These are phyloP conservation scores for Blastomyces gilchristii DNA, from an alignment of 2,329 filamentous ascomycete species.

Conservation along the genomic window DNA sequence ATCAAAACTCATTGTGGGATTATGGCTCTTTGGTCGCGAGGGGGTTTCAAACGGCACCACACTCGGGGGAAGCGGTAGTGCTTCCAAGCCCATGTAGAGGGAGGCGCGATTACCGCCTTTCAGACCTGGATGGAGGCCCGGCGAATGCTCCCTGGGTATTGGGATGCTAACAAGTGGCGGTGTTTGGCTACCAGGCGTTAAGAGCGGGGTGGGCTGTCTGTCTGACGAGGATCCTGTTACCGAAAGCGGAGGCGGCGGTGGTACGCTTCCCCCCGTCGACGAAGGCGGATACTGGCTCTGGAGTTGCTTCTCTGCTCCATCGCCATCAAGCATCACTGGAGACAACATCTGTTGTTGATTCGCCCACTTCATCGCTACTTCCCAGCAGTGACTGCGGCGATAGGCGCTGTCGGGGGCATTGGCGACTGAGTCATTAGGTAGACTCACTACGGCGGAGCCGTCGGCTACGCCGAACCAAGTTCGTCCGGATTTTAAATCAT, in stretches of 20 bases:
- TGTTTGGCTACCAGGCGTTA: constrained; percentile 21
- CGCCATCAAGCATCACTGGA: constrained; percentile 21
- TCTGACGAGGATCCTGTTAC: constrained; percentile 18
- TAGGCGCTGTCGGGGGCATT: constrained; percentile 59
- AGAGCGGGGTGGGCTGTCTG: constrained; percentile 24
- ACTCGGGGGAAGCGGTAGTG: constrained; percentile 34
- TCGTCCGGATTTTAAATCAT: constrained; percentile 35
- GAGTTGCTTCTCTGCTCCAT: background rate
- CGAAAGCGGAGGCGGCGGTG: constrained; percentile 15
- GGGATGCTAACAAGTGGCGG: constrained; percentile 29
- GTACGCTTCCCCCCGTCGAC: background rate
- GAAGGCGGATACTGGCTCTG: constrained; percentile 3
- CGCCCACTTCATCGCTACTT: constrained; percentile 52
- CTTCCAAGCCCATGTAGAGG: constrained; percentile 38
- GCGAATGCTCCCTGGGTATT: constrained; percentile 24
- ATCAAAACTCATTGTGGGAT: constrained; percentile 42
- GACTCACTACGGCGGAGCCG: constrained; percentile 48
- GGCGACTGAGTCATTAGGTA: constrained; percentile 55
- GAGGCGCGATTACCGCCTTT: constrained; percentile 33
- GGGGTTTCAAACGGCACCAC: constrained; percentile 34
- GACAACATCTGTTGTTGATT: constrained; percentile 30
- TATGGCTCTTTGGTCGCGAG: constrained; percentile 31
- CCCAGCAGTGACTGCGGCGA: constrained; percentile 59
- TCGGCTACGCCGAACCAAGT: constrained; percentile 50
- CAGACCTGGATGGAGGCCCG: constrained; percentile 18